Evolutionary conservation across 2,329 filamentous ascomycete species (phyloP).

Genomic region (Coniochaeta pulveracea): DNA sequence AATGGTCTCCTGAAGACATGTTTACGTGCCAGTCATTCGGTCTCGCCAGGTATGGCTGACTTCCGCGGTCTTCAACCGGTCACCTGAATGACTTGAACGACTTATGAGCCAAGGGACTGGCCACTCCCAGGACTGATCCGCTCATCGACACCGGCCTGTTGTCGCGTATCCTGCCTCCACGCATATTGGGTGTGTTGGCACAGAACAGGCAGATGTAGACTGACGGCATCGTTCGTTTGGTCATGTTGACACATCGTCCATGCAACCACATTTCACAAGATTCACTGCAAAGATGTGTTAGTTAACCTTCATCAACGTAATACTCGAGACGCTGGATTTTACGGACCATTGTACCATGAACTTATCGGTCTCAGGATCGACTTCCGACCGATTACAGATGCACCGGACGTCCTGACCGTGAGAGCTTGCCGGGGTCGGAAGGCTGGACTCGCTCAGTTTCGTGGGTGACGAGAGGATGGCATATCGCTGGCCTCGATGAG

Average conservation of each 20-base stretch:
- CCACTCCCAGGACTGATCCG: constrained; percentile 14
- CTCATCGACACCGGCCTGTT: constrained; percentile 21
- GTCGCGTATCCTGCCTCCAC: constrained; percentile 35
- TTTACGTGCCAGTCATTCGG: background rate
- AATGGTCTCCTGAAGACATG: too few relatives aligned
- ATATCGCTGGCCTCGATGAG: constrained; percentile 22
- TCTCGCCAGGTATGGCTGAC: background rate
- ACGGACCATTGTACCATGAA: constrained; percentile 57
- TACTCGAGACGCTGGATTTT: too few relatives aligned
- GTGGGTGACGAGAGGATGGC: constrained; percentile 38
- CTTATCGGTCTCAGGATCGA: constrained; percentile 31
- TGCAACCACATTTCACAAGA: constrained; percentile 57
- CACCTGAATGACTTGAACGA: constrained; percentile 32
- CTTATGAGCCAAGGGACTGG: constrained; percentile 31
- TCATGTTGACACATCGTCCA: constrained; percentile 50
- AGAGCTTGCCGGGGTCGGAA: constrained; percentile 31
- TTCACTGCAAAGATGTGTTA: constrained; percentile 29
- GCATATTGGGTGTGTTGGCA: constrained; percentile 44
- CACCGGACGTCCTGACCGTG: constrained; percentile 39
- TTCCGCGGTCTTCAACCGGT: constrained; percentile 6
- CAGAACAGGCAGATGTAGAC: constrained; percentile 57
- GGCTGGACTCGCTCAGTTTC: constrained; percentile 35
- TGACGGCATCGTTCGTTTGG: constrained; percentile 40
- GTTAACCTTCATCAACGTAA: too few relatives aligned
- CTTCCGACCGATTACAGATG: constrained; percentile 36